Percentiles rank a stretch among this genome's conserved stretches.
Evolutionary conservation across 768 basidiomycete genomes (phyloP).

Genomic region (Russula compacta): DNA sequence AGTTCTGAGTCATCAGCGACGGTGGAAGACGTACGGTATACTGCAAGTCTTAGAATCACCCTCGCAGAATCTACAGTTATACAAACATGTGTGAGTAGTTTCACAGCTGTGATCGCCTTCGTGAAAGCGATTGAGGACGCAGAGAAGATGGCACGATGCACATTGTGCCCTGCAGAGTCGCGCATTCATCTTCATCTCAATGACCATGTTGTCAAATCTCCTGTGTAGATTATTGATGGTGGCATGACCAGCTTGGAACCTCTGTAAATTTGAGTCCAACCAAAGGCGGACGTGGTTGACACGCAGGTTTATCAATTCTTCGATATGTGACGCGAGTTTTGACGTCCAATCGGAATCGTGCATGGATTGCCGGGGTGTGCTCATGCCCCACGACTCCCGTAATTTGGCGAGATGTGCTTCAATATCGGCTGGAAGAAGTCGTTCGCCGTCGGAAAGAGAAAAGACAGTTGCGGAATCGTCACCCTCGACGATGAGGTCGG

Average conservation of each 20-base stretch:
- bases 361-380: constrained; percentile 27
- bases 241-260: constrained; percentile 38
- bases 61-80: constrained; percentile 36
- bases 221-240: constrained; percentile 38
- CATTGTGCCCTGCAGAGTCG: constrained; percentile 46
- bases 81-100: constrained; percentile 40
- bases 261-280: constrained; percentile 39
- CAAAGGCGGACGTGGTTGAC: constrained; percentile 41
- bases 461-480: constrained; percentile 33
- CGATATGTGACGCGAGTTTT: constrained; percentile 32
- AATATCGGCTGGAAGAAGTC: constrained; percentile 19
- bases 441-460: constrained; percentile 23
- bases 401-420: constrained; percentile 24
- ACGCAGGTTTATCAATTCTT: constrained; percentile 33
- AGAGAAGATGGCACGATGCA: constrained; percentile 38
- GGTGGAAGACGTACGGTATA: constrained; percentile 33
- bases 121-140: constrained; percentile 39
- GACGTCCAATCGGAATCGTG: constrained; percentile 37
- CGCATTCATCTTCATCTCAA: constrained; percentile 38
- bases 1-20: neutral
- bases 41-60: constrained; percentile 32
- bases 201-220: constrained; percentile 32
- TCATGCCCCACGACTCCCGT: constrained; percentile 27
- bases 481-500: constrained; percentile 32
- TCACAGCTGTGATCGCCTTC: constrained; percentile 40